Conservation (phyloP, 768 basidiomycete genomes). For the Pseudohyphozyma bogoriensis region DNA sequence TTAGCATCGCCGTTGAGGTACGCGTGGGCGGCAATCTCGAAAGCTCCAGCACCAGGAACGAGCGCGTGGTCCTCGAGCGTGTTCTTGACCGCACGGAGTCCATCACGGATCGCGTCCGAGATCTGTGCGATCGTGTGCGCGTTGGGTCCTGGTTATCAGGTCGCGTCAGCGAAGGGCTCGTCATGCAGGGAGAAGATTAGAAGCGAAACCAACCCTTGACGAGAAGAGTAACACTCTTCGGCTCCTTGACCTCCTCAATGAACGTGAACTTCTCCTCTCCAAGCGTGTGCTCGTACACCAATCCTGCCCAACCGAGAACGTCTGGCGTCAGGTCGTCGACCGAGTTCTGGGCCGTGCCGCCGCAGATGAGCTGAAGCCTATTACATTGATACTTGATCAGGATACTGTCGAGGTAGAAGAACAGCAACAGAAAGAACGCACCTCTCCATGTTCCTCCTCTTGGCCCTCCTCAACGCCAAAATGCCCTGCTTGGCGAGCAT, state of each 20-base stretch:
- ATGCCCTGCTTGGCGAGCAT: conserved; percentile 95
- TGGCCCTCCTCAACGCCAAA: conserved; percentile 83
- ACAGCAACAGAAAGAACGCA: conserved; percentile 38
- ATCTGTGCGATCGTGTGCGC: conserved; percentile 91
- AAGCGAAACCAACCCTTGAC: conserved; percentile 57
- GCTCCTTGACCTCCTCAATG: conserved; percentile 88
- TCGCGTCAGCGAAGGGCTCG: not conserved
- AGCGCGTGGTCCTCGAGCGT: conserved; percentile 80
- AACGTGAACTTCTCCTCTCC: conserved; percentile 99
- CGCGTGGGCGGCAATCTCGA: conserved; percentile 83
- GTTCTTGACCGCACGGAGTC: conserved; percentile 91
- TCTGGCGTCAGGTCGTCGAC: conserved; percentile 89
- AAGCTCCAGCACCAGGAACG: conserved; percentile 94
- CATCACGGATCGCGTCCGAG: conserved; percentile 95
- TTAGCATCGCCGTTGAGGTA: conserved; percentile 67
- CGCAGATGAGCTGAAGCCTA: conserved; percentile 85
- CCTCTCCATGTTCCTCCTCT: conserved; percentile 98
- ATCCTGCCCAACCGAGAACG: conserved; percentile 89
- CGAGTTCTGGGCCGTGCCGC: conserved; percentile 92
- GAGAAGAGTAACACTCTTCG: conserved; percentile 87
- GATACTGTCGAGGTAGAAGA: not conserved
- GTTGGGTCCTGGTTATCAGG: conserved; percentile 56
- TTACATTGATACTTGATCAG: not conserved
- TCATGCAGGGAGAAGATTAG: not conserved
- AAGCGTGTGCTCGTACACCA: conserved; percentile 96